These are phyloP conservation scores for Geosmithia putterillii DNA, from an alignment of 2,329 filamentous ascomycete species.

Conservation along the genomic window DNA sequence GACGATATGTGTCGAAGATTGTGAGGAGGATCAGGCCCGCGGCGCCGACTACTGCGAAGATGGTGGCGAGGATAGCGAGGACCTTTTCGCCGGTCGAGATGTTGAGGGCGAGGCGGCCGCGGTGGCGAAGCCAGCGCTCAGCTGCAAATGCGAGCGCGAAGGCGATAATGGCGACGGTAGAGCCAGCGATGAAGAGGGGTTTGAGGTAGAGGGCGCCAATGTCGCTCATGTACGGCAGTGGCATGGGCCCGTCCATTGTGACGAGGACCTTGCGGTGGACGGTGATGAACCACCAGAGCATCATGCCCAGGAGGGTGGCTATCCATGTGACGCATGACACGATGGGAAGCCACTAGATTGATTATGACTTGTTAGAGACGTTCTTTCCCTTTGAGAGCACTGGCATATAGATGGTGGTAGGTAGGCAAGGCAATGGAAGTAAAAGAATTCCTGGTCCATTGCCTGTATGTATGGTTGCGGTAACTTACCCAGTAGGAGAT, in stretches of 20 bases:
- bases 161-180: slow-evolving; percentile 58
- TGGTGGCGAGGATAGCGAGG: slow-evolving; percentile 47
- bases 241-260: slow-evolving; percentile 45
- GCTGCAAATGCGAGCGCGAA: slow-evolving; percentile 71
- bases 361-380: background rate
- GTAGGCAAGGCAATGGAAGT: too few relatives aligned
- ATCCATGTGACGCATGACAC: slow-evolving; percentile 55
- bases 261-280: slow-evolving; percentile 40
- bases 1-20: slow-evolving; percentile 70
- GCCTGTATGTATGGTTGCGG: background rate
- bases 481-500: slow-evolving; percentile 27
- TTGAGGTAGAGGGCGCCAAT: slow-evolving; percentile 51
- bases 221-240: slow-evolving; percentile 63
- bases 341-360: slow-evolving; percentile 49
- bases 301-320: slow-evolving; percentile 54
- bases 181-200: slow-evolving; percentile 67
- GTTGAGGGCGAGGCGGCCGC: slow-evolving; percentile 67
- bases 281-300: slow-evolving; percentile 56
- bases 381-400: background rate
- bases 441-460: background rate
- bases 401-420: too few relatives aligned
- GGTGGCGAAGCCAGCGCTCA: slow-evolving; percentile 78
- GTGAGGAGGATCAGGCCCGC: slow-evolving; percentile 70
- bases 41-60: slow-evolving; percentile 63
- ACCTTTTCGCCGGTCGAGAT: slow-evolving; percentile 48